These are phyloP conservation scores for Candida parachauliodes DNA, from an alignment of 805 yeast genomes.

Conservation along the genomic window DNA sequence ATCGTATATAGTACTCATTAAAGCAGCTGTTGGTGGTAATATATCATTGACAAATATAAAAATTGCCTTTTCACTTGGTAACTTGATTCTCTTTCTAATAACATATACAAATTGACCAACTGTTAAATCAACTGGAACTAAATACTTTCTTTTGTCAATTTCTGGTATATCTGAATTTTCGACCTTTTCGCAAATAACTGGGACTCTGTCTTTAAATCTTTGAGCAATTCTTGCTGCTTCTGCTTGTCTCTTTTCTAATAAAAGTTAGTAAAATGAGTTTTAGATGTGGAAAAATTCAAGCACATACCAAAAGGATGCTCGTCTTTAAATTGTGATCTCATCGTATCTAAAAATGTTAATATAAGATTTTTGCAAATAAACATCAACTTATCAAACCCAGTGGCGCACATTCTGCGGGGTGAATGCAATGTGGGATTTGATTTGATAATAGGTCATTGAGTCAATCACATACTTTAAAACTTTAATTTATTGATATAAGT, in stretches of 20 bases:
- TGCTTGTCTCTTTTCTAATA: slow-evolving; percentile 80
- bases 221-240: slow-evolving; percentile 89
- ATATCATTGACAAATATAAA: slow-evolving; percentile 96
- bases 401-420: background rate
- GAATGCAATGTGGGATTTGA: too few species aligned
- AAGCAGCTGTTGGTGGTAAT: slow-evolving; percentile 95
- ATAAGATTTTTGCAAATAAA: too few species aligned
- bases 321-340: slow-evolving; percentile 93
- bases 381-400: too few species aligned
- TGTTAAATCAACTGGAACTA: slow-evolving; percentile 93
- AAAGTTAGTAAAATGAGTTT: slow-evolving; percentile 7
- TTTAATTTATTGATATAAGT: too few species aligned
- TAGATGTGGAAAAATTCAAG: too few species aligned
- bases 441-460: too few species aligned
- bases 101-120: slow-evolving; percentile 99
- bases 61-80: slow-evolving; percentile 96
- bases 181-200: slow-evolving; percentile 95
- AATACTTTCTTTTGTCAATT: slow-evolving; percentile 93
- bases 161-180: slow-evolving; percentile 95
- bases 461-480: too few species aligned
- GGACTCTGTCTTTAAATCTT: slow-evolving; percentile 88
- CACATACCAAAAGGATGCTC: slow-evolving; percentile 89
- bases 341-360: slow-evolving; percentile 18
- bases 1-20: slow-evolving; percentile 91
- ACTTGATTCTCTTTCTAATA: slow-evolving; percentile 90